phyloP scores from a whole-genome alignment of 1,284 basidiomycete species.

The Puccinia horiana region DNA sequence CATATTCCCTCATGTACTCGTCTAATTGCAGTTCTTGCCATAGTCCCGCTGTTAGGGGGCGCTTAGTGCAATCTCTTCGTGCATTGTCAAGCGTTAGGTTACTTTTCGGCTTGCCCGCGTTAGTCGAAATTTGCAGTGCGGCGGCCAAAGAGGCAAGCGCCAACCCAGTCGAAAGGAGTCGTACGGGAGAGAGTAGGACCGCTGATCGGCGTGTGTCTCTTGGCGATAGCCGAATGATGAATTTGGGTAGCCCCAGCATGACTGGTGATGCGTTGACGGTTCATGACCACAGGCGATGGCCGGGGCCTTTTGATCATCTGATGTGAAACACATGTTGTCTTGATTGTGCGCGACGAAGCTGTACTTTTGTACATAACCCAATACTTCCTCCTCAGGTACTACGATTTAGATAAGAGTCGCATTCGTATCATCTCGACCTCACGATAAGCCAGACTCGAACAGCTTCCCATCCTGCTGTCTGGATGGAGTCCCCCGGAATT shows the following conservation, averaged over 20 bases:
- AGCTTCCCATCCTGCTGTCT: neutral
- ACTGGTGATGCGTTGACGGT: neutral
- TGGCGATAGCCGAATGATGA: neutral
- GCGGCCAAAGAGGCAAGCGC: neutral
- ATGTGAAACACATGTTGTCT: neutral
- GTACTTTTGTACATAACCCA: neutral
- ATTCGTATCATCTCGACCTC: neutral
- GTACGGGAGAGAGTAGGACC: neutral
- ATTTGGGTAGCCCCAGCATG: neutral
- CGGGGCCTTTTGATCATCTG: neutral
- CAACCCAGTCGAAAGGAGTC: neutral
- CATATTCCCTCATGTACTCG: constrained; percentile 31
- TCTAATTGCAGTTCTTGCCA: constrained; percentile 44
- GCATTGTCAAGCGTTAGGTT: neutral
- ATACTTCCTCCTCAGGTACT: neutral
- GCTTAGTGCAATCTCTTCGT: constrained; percentile 10
- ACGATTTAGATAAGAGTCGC: constrained; percentile 14
- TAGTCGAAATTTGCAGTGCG: neutral
- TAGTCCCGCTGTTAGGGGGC: neutral
- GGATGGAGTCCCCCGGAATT: constrained; percentile 20
- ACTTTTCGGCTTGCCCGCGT: neutral
- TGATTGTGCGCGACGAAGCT: neutral
- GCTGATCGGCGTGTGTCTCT: neutral
- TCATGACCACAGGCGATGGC: neutral
- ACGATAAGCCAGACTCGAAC: neutral